These are phyloP conservation scores for Orbilia blumenaviensis DNA, from an alignment of 2,329 filamentous ascomycete genomes.

Conservation along the genomic window DNA sequence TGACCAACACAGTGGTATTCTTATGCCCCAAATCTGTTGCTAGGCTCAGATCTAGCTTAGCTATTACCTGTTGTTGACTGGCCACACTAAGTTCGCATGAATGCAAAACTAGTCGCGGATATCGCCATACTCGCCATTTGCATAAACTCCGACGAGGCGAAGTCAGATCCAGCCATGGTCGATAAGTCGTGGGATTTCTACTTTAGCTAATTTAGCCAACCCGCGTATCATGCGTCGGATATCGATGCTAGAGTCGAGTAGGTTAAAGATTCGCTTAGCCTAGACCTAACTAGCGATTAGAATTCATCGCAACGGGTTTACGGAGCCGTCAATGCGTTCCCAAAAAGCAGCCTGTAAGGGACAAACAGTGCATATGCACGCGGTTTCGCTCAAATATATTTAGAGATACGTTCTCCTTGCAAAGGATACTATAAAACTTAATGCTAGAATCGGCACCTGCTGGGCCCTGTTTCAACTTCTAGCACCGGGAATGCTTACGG, in stretches of 20 bases:
- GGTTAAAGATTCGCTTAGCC: slow-evolving; percentile 6
- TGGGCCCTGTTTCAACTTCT: slow-evolving; percentile 12
- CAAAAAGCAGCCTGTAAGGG: slow-evolving; percentile 12
- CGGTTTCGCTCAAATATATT: slow-evolving; percentile 5
- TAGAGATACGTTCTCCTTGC: not conserved
- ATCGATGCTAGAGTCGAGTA: not conserved
- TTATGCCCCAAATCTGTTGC: not conserved
- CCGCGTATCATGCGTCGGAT: slow-evolving; percentile 21
- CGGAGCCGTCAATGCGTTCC: slow-evolving; percentile 14
- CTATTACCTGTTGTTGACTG: no score
- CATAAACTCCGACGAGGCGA: slow-evolving; percentile 13
- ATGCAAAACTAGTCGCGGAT: no score
- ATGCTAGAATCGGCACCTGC: not conserved
- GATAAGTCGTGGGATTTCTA: not conserved
- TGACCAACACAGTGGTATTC: not conserved
- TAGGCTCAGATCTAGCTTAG: not conserved
- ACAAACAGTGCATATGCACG: slow-evolving; percentile 23
- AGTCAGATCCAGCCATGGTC: not conserved
- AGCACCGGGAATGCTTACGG: slow-evolving; percentile 13
- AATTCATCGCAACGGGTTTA: not conserved
- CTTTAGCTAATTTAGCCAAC: slow-evolving; percentile 1
- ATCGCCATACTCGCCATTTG: not conserved
- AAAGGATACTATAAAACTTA: not conserved
- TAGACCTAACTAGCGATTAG: not conserved
- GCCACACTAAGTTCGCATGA: no score